Evolutionary conservation across 192 early-diverging fungal species (phyloP).

Genomic region (Oehlia diaphana): DNA sequence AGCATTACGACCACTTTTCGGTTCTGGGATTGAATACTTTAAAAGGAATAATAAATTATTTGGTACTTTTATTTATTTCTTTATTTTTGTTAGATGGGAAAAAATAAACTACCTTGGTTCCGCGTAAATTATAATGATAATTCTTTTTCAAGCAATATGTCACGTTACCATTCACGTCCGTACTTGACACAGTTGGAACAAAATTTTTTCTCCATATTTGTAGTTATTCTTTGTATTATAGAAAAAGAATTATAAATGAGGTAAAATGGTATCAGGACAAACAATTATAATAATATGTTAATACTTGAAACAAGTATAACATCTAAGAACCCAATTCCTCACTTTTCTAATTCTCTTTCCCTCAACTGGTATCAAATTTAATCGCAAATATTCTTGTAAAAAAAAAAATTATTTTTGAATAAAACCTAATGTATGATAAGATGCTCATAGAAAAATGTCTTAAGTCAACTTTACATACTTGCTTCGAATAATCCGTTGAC

Average conservation of each 20-base stretch:
- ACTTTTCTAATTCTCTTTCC: constrained; percentile 74
- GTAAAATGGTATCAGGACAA: not conserved
- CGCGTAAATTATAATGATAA: constrained; percentile 86
- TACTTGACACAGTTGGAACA: constrained; percentile 87
- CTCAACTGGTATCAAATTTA: constrained; percentile 81
- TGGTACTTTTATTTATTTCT: not conserved
- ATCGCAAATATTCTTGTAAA: constrained; percentile 83
- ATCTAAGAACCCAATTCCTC: constrained; percentile 89
- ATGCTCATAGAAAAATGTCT: not conserved
- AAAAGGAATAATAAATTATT: not conserved
- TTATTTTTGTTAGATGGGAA: not conserved
- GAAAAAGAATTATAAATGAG: not conserved
- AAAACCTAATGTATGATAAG: too few species aligned
- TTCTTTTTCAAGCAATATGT: constrained; percentile 86
- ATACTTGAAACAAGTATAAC: constrained; percentile 90
- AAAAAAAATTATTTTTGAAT: not conserved
- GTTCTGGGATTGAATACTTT: constrained; percentile 79
- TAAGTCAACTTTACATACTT: not conserved
- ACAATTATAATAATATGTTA: not conserved
- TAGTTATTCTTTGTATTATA: constrained; percentile 57
- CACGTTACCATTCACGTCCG: constrained; percentile 78
- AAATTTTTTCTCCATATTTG: constrained; percentile 87
- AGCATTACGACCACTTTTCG: constrained; percentile 75
- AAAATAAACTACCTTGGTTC: constrained; percentile 64
- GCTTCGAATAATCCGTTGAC: constrained; percentile 23